Evolutionary conservation across 2,329 filamentous ascomycete species (phyloP).

Genomic region (Claviceps monticola): DNA sequence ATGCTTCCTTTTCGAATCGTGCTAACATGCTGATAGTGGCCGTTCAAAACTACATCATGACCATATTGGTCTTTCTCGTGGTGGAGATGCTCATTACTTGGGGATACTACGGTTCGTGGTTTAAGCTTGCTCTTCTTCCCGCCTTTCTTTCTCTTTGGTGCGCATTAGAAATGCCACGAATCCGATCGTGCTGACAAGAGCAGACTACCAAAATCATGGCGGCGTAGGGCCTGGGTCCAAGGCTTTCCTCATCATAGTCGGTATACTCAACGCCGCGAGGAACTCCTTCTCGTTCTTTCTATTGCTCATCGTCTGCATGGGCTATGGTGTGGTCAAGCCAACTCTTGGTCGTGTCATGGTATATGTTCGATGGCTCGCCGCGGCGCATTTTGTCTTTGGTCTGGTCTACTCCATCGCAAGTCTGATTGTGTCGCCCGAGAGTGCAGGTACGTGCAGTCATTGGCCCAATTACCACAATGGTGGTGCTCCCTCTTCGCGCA

Average conservation of each 20-base stretch:
- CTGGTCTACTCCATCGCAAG: constrained; percentile 86
- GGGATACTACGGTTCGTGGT: constrained; percentile 71
- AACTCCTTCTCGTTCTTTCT: constrained; percentile 99
- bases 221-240: constrained; percentile 75
- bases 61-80: constrained; percentile 86
- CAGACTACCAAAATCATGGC: constrained; percentile 84
- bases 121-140: background rate
- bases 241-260: constrained; percentile 79
- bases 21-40: constrained; percentile 42
- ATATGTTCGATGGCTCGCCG: constrained; percentile 78
- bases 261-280: constrained; percentile 78
- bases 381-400: constrained; percentile 88
- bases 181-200: constrained; percentile 18
- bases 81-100: constrained; percentile 97
- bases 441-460: constrained; percentile 41
- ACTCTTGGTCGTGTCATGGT: constrained; percentile 88
- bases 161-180: background rate
- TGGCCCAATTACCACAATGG: too few relatives aligned
- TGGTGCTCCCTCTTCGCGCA: background rate
- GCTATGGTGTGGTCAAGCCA: constrained; percentile 93
- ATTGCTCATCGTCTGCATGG: constrained; percentile 96
- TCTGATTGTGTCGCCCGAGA: constrained; percentile 77
- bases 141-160: background rate
- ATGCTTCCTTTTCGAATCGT: too few relatives aligned
- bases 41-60: constrained; percentile 98